phyloP scores from a whole-genome alignment of 176 grass and related monocot genomes.

The Carex pumila region DNA sequence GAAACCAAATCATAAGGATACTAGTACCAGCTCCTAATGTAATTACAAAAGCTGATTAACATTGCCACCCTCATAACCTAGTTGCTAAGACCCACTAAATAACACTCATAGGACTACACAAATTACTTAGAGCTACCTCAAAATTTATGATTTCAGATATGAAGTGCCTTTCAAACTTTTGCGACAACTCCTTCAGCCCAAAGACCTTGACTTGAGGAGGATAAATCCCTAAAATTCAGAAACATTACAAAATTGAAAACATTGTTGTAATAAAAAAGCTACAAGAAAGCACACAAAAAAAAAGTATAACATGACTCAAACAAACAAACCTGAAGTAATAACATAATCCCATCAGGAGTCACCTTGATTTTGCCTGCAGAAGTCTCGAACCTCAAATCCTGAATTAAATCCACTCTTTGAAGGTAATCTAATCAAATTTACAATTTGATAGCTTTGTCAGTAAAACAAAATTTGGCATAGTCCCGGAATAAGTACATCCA shows the following conservation, averaged over 20 bases:
- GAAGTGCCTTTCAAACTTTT: conserved; percentile 90
- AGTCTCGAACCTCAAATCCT: conserved; percentile 79
- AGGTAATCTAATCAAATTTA: conserved; percentile 49
- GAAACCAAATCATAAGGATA: no score
- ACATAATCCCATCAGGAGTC: conserved; percentile 67
- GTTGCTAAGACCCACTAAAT: no score
- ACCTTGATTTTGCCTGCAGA: conserved; percentile 67
- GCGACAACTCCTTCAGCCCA: conserved; percentile 71
- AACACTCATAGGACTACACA: no score
- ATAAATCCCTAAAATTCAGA: conserved; percentile 58
- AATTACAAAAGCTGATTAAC: no score
- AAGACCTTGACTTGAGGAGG: conserved; percentile 92
- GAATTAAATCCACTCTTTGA: conserved; percentile 70
- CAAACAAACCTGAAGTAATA: conserved; percentile 60
- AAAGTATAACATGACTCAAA: background rate
- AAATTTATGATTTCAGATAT: conserved; percentile 89
- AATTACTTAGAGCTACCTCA: conserved; percentile 32
- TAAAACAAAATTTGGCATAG: background rate
- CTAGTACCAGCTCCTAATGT: no score
- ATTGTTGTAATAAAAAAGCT: background rate
- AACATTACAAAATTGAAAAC: background rate
- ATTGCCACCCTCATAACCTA: no score
- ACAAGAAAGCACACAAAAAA: background rate
- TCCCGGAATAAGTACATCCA: background rate
- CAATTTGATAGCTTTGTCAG: background rate